A percentile compares a stretch with the other conserved stretches of the same genome.
Evolutionary conservation across 2,329 filamentous ascomycete genomes (phyloP).

Genomic region (Paecilomyces variotii): DNA sequence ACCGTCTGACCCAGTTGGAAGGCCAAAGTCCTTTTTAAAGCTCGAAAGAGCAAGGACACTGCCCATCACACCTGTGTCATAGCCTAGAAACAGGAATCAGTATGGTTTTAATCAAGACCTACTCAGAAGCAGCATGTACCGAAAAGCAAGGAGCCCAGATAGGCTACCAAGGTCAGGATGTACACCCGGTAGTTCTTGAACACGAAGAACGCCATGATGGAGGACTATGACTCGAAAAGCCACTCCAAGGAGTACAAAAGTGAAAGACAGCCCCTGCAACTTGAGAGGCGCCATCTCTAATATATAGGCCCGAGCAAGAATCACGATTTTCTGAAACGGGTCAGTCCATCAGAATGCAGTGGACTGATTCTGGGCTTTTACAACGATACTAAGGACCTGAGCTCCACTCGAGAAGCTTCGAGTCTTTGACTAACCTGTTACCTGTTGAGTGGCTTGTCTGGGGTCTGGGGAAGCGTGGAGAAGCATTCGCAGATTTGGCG

Average conservation of each 20-base stretch:
- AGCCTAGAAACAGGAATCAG: conserved; percentile 19
- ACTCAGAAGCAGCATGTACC: conserved; percentile 16
- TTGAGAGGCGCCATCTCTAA: background rate
- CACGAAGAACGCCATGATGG: conserved; percentile 14
- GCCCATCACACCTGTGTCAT: conserved; percentile 37
- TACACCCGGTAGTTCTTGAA: conserved; percentile 40
- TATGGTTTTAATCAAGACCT: background rate
- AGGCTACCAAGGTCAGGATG: conserved; percentile 36
- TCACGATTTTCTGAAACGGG: background rate
- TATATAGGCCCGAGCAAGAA: background rate
- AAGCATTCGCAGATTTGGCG: background rate
- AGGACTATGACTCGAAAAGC: background rate
- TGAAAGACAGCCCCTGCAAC: background rate
- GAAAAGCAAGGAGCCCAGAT: conserved; percentile 38
- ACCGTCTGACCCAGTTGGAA: conserved; percentile 21
- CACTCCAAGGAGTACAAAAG: background rate
- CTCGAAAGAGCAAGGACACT: conserved; percentile 31
- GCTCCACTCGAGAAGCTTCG: background rate
- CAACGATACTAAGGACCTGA: background rate
- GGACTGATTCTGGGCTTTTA: background rate
- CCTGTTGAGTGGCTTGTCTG: background rate
- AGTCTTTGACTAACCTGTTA: background rate
- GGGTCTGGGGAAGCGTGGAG: background rate
- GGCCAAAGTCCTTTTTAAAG: conserved; percentile 35
- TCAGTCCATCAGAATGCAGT: background rate